These are phyloP conservation scores for Lecanosticta acicola DNA, from an alignment of 2,329 filamentous ascomycete genomes.

Conservation along the genomic window DNA sequence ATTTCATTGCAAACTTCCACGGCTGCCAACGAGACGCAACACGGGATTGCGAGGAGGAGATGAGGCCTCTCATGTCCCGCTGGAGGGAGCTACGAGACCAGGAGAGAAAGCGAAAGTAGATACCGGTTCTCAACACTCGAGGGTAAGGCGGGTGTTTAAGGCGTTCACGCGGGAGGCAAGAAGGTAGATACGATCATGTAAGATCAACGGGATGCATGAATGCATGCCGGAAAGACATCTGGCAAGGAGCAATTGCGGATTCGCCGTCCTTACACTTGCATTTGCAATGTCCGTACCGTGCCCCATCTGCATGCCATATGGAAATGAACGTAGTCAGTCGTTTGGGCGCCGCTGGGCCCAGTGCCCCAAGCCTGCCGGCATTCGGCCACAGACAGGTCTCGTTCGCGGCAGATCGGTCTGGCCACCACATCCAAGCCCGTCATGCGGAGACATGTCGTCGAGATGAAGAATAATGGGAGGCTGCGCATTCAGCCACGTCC, in stretches of 20 bases:
- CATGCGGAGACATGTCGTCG: background rate
- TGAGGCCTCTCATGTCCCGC: conserved; percentile 48
- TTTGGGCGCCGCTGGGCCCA: background rate
- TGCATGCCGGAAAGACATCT: background rate
- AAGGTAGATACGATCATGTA: background rate
- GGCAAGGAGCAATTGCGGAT: background rate
- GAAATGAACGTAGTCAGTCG: background rate
- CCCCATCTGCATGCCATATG: background rate
- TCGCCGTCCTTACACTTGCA: background rate
- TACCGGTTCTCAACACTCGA: no score
- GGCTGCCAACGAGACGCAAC: conserved; percentile 56
- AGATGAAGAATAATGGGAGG: background rate
- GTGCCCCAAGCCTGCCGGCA: background rate
- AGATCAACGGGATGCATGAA: conserved; percentile 3
- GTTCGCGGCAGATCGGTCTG: background rate
- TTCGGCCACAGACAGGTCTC: background rate
- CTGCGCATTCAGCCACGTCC: background rate
- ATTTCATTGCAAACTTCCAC: conserved; percentile 74
- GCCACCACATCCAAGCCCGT: background rate
- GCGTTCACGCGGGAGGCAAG: background rate
- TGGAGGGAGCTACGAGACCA: conserved; percentile 34
- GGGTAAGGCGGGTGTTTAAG: background rate
- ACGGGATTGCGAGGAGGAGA: conserved; percentile 62
- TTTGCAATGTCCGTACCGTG: background rate
- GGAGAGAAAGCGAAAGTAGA: conserved; percentile 14